These are phyloP conservation scores for Arabidopsis hybrid DNA, from an alignment of 441 rosid species.

Conservation along the genomic window DNA sequence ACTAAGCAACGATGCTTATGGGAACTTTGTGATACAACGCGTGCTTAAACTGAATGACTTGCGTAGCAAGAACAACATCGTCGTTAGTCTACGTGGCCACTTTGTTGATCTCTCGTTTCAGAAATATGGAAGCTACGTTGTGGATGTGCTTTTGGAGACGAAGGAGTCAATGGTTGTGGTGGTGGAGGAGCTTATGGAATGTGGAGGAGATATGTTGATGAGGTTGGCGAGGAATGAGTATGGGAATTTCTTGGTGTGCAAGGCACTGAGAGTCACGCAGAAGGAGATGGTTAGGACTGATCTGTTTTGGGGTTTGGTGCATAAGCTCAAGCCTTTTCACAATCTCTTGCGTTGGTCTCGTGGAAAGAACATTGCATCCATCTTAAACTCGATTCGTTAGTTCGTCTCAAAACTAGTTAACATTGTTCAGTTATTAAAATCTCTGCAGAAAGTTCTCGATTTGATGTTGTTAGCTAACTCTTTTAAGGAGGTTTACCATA, in stretches of 20 bases:
- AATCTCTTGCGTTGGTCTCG: neutral
- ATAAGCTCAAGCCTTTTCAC: neutral
- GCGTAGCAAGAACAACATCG: neutral
- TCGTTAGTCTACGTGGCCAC: neutral
- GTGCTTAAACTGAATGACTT: neutral
- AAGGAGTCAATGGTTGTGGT: neutral
- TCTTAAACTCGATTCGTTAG: neutral
- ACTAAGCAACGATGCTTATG: neutral
- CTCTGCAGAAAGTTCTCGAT: neutral
- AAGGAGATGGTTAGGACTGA: neutral
- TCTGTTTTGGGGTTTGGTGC: neutral
- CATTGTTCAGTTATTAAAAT: neutral
- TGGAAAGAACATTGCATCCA: neutral
- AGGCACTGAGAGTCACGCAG: neutral
- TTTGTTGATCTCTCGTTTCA: conserved; percentile 1
- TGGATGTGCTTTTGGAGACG: neutral
- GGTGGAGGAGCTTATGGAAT: neutral
- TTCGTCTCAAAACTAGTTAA: neutral
- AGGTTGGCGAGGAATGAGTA: neutral
- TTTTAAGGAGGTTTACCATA: neutral
- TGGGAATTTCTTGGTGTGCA: neutral
- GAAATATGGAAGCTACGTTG: neutral
- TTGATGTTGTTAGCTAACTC: neutral
- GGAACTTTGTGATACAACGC: neutral
- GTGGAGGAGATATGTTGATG: neutral